Evolutionary conservation across 805 yeast genomes (phyloP), one percentile per base, ranked within the genome.

Genomic region (Starmerella cellae): DNA sequence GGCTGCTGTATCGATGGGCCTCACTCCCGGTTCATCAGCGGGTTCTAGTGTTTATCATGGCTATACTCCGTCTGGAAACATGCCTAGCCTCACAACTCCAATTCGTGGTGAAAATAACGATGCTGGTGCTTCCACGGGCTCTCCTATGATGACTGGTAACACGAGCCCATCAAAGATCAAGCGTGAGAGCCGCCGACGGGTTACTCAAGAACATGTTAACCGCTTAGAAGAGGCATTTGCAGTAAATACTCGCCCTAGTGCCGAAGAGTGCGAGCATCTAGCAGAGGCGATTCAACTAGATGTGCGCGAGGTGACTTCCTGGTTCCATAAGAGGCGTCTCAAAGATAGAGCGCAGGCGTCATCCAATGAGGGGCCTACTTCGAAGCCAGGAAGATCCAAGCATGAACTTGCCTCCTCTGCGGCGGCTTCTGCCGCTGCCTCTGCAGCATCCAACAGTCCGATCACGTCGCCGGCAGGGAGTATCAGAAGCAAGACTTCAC

Each of bases 271-370:
- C 31, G 81, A 79, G 57, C 73, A 69, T 18, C 72, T 85, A 27
- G 74, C 91, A 37, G 72, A 68, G 3, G 69, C 70, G 45, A 81
- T 94, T 1, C 79, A 78, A 3, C 75, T 87, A 75, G 75, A 83
- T 23, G 88, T 79, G 53, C 73, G 88, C 51, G 84, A 85, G 14
- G 93, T 87, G 4, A 69, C 95, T 42, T 84, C 87, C 39, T 87
- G 96, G 96, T 87, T 87, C 58, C 95, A 87, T 60, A 87, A 87
- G 57, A 67, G 94, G 48, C 65, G 96, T 48, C 63, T 63, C 16
- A 60, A 59, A 46, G 58, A 57, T n/a, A 41, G 54, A 11, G 39
- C 51, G 5, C 38, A 31, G 34, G 34, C 34, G 32, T 29, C 32
- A 29, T 14, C 32, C 6, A 29, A 14, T 14, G 32, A 29, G 32